Conservation (phyloP, 495 filamentous ascomycete species). For the Trypethelium eluteriae region DNA sequence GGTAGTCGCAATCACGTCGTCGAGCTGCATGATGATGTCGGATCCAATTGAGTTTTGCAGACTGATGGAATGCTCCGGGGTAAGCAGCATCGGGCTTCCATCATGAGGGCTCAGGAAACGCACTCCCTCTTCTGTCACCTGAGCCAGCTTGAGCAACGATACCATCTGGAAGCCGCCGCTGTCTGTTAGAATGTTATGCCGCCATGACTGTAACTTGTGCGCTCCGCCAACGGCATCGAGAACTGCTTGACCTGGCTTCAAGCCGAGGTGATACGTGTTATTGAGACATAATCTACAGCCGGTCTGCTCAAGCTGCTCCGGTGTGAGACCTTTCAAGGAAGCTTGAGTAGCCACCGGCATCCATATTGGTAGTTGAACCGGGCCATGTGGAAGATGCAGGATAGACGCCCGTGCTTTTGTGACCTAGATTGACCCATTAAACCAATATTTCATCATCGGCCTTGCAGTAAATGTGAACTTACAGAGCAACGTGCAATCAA, state of each 20-base stretch:
- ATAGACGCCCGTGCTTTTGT: constrained; percentile 92
- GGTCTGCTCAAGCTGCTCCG: constrained; percentile 79
- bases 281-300: constrained; percentile 89
- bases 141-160: constrained; percentile 85
- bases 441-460: constrained; percentile 14
- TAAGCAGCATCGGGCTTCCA: constrained; percentile 92
- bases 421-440: constrained; percentile 48
- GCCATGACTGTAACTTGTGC: constrained; percentile 90
- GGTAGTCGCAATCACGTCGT: constrained; percentile 93
- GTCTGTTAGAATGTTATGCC: constrained; percentile 80
- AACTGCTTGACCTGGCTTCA: constrained; percentile 86
- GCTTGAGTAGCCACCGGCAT: constrained; percentile 99
- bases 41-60: constrained; percentile 96
- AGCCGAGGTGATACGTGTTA: constrained; percentile 93
- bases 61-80: constrained; percentile 92
- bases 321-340: constrained; percentile 87
- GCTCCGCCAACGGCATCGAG: constrained; percentile 83
- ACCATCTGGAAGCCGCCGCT: constrained; percentile 90
- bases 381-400: constrained; percentile 83
- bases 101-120: constrained; percentile 92
- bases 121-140: constrained; percentile 91
- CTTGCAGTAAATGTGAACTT: neutral
- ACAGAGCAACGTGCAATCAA: constrained; percentile 29
- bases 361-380: constrained; percentile 83
- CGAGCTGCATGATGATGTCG: constrained; percentile 98